Evolutionary conservation across 108 stramenopile genomes (phyloP).

Genomic region (Skeletonema grethae): DNA sequence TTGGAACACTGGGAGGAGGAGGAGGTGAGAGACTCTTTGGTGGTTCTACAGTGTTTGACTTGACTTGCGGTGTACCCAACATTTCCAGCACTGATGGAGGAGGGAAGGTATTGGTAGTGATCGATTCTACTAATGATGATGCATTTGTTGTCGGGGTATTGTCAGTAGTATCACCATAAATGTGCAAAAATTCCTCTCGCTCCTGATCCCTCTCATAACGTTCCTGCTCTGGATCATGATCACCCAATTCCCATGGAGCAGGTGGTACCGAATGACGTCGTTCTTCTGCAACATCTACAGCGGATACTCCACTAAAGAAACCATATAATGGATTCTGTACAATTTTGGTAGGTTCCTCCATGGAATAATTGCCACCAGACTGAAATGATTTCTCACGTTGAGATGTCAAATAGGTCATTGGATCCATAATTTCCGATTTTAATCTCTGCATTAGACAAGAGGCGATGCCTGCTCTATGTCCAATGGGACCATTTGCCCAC

Average conservation of each 20-base stretch:
- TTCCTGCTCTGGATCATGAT: constrained; percentile 32
- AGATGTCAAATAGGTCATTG: constrained; percentile 68
- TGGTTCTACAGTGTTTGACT: constrained; percentile 1
- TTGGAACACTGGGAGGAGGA: not conserved
- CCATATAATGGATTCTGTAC: constrained; percentile 39
- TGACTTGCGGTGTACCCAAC: constrained; percentile 18
- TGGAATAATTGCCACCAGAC: not conserved
- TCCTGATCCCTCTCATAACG: constrained; percentile 33
- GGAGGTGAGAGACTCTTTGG: not conserved
- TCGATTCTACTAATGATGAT: not conserved
- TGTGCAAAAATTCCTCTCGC: constrained; percentile 33
- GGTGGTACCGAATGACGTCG: constrained; percentile 22
- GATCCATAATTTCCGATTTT: constrained; percentile 67
- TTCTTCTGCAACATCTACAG: not conserved
- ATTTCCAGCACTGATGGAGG: constrained; percentile 31
- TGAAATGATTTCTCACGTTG: constrained; percentile 50
- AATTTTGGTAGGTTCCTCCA: constrained; percentile 26
- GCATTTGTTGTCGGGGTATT: not conserved
- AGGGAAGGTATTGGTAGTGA: constrained; percentile 14
- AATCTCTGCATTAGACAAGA: constrained; percentile 65
- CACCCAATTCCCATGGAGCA: constrained; percentile 49
- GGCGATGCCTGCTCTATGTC: constrained; percentile 76
- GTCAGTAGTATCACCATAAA: constrained; percentile 18
- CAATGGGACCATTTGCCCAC: constrained; percentile 43
- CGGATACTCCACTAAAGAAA: constrained; percentile 2